phyloP scores from a whole-genome alignment of 2,329 filamentous ascomycete species.

The Sporothrix pallida region DNA sequence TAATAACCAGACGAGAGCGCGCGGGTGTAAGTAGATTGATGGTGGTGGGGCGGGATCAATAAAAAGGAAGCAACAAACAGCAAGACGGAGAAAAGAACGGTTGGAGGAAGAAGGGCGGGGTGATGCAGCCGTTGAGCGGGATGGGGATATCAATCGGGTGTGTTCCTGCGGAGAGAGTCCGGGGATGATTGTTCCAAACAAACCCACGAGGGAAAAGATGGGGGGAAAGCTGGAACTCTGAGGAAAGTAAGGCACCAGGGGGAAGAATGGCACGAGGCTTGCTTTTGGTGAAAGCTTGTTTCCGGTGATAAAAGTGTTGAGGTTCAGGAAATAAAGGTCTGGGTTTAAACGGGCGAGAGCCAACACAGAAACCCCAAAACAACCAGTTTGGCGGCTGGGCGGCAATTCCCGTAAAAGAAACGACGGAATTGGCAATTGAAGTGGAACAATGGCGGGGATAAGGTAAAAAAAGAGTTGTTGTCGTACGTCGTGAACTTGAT shows the following conservation, averaged over 20 bases:
- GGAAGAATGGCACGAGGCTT: conserved; percentile 16
- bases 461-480: not conserved
- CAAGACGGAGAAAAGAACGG: conserved; percentile 4
- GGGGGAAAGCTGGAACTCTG: not conserved
- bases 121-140: conserved; percentile 6
- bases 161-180: conserved; percentile 27
- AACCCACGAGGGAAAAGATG: not conserved
- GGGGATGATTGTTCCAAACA: conserved; percentile 16
- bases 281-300: conserved; percentile 23
- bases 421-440: not conserved
- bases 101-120: conserved; percentile 6
- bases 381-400: not conserved
- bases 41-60: conserved; percentile 19
- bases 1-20: conserved; percentile 24
- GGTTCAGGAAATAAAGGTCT: conserved; percentile 25
- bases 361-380: conserved; percentile 8
- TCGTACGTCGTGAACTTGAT: not conserved
- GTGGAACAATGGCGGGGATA: conserved; percentile 18
- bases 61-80: not conserved
- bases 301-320: conserved; percentile 30
- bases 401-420: conserved; percentile 29
- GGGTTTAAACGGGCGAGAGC: conserved; percentile 32
- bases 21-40: conserved; percentile 11
- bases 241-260: not conserved
- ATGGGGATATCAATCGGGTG: conserved; percentile 12